Evolutionary conservation across 495 filamentous ascomycete genomes (phyloP), one percentile per base, ranked within the genome.

Genomic region (Aspergillus avenaceus): DNA sequence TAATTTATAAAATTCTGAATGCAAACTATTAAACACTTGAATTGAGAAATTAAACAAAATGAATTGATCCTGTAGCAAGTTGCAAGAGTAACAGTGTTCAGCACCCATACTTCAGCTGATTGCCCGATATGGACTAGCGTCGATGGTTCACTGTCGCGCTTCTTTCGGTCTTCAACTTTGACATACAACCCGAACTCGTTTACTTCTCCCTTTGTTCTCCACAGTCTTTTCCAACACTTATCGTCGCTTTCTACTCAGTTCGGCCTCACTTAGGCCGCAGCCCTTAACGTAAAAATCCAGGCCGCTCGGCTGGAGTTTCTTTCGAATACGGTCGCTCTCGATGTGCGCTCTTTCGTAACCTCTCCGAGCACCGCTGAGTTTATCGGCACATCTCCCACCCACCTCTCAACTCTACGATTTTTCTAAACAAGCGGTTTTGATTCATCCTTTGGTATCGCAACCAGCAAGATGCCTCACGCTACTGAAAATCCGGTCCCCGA

Each of bases 381-480:
- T 38, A 38, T 38, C 34, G 32, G n/a, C 34, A 14, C 25, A 28
- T 19, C 19, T 26, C 16, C 19, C 22, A 18, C 31, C 19, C 40
- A 34, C 13, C 4, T 36, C 32, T 28, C 23, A 8, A 12, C 16
- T 16, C 25, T 40, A 24, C 37, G 19, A 38, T 23, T 36, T 19
- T 27, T 32, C 1, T 7, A 16, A 36, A 38, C 24, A 24, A n/a
- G 14, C 22, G 42, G 43, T 22, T 24, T n/a, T n/a, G n/a, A n/a
- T n/a, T 21, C 16, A 23, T 21, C 6, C 21, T 9, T 26, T 42
- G 34, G 37, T 29, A 23, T 13, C 24, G 31, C 23, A 45, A 16
- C 41, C 45, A 31, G 47, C 46, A 49, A 44, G 8, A 79, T 80
- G 77, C 75, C 75, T 58, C 77, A 79, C 64, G 75, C 77, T 23